Percentiles rank a stretch among this genome's conserved stretches.
Evolutionary conservation across 2,329 filamentous ascomycete genomes (phyloP).

Genomic region (Botryotinia convoluta): DNA sequence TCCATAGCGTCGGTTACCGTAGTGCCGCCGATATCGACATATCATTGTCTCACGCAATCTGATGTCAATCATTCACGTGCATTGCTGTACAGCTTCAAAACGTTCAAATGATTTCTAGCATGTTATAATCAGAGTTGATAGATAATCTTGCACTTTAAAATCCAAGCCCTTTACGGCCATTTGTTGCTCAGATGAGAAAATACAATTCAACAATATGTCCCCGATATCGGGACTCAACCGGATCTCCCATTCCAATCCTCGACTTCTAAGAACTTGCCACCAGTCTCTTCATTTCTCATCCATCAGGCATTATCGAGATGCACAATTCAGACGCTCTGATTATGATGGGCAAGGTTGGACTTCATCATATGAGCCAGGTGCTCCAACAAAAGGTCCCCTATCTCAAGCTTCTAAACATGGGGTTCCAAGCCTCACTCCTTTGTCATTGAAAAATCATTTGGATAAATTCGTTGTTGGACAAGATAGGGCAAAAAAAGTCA

Average conservation of each 20-base stretch:
- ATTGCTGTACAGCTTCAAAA: background rate
- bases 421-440: conserved; percentile 62
- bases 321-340: conserved; percentile 50
- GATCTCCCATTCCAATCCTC: conserved; percentile 21
- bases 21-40: background rate
- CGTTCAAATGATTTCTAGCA: background rate
- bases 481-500: conserved; percentile 88
- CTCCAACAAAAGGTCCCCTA: conserved; percentile 62
- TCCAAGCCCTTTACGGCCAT: background rate
- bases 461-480: conserved; percentile 97
- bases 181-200: conserved; percentile 18
- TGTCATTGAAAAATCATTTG: conserved; percentile 79
- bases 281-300: background rate
- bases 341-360: conserved; percentile 57
- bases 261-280: conserved; percentile 17
- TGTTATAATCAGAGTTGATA: background rate
- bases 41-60: background rate
- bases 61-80: background rate
- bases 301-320: conserved; percentile 17
- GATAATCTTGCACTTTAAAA: background rate
- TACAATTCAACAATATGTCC: conserved; percentile 10
- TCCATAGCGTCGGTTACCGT: background rate
- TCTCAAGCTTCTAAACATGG: conserved; percentile 49
- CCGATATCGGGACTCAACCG: conserved; percentile 18
- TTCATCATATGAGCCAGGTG: conserved; percentile 59